Conservation (phyloP, 2,329 filamentous ascomycete species). For the Botrytis aclada region DNA sequence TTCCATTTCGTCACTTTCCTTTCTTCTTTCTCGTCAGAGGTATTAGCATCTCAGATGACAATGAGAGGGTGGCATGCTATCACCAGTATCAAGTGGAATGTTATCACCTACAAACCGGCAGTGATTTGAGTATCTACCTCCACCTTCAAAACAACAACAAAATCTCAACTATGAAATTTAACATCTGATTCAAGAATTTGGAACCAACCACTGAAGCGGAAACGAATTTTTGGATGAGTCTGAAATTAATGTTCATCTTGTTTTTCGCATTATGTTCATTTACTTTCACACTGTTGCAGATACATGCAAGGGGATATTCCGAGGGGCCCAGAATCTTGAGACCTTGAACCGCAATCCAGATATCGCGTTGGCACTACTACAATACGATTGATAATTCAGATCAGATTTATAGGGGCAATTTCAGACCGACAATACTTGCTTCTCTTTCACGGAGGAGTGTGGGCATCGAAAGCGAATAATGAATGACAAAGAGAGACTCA, state of each 20-base stretch:
- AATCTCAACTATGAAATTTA: accelerated
- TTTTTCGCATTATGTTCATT: not conserved
- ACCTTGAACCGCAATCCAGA: not conserved
- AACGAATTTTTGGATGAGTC: not conserved
- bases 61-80: not conserved
- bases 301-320: not conserved
- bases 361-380: not conserved
- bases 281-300: not conserved
- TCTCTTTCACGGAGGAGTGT: not conserved
- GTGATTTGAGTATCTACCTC: not conserved
- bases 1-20: not conserved
- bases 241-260: not conserved
- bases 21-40: not conserved
- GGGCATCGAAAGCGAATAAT: not conserved
- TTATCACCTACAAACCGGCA: not conserved
- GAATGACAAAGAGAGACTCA: not conserved
- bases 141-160: not conserved
- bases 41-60: not conserved
- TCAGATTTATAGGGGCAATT: not conserved
- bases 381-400: not conserved
- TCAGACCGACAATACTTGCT: not conserved
- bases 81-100: not conserved
- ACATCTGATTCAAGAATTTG: not conserved
- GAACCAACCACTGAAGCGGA: not conserved
- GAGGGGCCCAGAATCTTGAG: not conserved